Evolutionary conservation across 2,329 filamentous ascomycete genomes (phyloP).

Genomic region (Penicillium sp.): DNA sequence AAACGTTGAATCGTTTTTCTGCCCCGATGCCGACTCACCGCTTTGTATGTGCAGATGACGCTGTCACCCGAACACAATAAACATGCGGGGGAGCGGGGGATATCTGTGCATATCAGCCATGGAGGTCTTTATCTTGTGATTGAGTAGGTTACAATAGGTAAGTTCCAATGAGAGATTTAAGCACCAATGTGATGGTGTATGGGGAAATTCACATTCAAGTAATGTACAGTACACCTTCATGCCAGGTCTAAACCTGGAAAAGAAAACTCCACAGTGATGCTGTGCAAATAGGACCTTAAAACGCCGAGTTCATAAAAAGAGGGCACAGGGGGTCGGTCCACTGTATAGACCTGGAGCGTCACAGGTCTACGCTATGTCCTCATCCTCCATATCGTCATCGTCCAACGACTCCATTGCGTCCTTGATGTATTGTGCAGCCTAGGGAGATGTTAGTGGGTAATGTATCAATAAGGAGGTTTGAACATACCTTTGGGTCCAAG

Average conservation of each 20-base stretch:
- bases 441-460: conserved; percentile 11
- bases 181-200: conserved; percentile 14
- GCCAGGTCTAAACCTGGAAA: conserved; percentile 26
- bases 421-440: conserved; percentile 94
- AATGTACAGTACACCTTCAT: conserved; percentile 41
- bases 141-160: neutral
- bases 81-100: neutral
- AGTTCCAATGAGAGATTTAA: conserved; percentile 11
- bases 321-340: conserved; percentile 12
- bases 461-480: conserved; percentile 5
- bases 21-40: conserved; percentile 28
- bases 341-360: conserved; percentile 22
- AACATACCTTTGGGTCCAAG: conserved; percentile 86
- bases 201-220: conserved; percentile 26
- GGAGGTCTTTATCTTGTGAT: neutral
- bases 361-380: conserved; percentile 46
- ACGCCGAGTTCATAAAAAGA: conserved; percentile 21
- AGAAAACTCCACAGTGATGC: conserved; percentile 26
- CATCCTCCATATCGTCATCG: conserved; percentile 63
- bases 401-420: conserved; percentile 93
- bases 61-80: conserved; percentile 12
- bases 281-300: conserved; percentile 21
- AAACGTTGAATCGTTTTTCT: conserved; percentile 23
- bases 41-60: conserved; percentile 24
- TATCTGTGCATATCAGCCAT: neutral